These are phyloP conservation scores for Skeletonema menzelii DNA, from an alignment of 108 stramenopile species.

Conservation along the genomic window DNA sequence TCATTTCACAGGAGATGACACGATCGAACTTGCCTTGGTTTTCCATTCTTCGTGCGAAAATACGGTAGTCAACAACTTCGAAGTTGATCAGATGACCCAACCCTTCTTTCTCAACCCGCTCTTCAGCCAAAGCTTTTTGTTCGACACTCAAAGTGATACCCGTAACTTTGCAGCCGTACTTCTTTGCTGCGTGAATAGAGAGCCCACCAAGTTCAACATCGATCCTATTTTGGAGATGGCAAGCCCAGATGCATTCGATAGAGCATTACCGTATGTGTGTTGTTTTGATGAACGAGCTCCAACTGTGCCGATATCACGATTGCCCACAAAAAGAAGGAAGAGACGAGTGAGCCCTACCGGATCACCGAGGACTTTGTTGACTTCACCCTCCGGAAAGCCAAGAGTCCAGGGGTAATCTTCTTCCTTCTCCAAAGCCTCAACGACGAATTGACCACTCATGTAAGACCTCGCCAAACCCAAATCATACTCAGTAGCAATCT, in stretches of 20 bases:
- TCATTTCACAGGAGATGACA: conserved; percentile 96
- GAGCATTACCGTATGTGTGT: conserved; percentile 59
- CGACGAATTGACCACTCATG: conserved; percentile 88
- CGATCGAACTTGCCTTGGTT: conserved; percentile 88
- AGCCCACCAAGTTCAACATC: conserved; percentile 91
- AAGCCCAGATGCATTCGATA: conserved; percentile 74
- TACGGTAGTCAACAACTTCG: conserved; percentile 93
- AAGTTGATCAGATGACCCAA: conserved; percentile 84
- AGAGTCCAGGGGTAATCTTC: conserved; percentile 59
- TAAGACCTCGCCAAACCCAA: conserved; percentile 91
- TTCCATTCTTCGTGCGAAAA: conserved; percentile 64
- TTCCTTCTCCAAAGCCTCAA: conserved; percentile 60
- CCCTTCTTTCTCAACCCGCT: conserved; percentile 81
- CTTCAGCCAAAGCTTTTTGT: conserved; percentile 88
- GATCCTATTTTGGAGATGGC: conserved; percentile 86
- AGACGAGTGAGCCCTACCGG: conserved; percentile 79
- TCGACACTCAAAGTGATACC: conserved; percentile 96
- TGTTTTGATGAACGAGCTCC: conserved; percentile 56
- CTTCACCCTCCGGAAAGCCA: conserved; percentile 48
- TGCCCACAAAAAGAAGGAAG: conserved; percentile 85
- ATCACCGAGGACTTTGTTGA: conserved; percentile 69
- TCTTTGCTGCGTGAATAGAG: conserved; percentile 87
- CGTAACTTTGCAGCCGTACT: conserved; percentile 87
- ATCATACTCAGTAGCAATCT: conserved; percentile 89
- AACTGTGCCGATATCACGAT: conserved; percentile 63